These are phyloP conservation scores for Balamuthia mandrillaris DNA, from an alignment of 208 protist genomes.

Conservation along the genomic window DNA sequence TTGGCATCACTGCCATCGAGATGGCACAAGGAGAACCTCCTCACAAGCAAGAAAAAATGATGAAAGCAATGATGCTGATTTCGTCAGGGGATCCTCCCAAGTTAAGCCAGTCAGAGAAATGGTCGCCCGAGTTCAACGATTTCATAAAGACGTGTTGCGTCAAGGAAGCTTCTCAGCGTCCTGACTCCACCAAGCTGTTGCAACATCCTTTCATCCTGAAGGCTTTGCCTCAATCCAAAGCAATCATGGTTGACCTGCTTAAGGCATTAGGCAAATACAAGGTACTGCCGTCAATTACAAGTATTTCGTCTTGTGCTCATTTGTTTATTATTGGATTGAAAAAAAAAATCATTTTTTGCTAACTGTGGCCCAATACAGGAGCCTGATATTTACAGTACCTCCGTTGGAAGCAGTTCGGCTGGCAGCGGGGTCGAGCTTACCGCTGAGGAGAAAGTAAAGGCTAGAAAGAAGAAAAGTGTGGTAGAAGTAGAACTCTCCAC, in stretches of 20 bases:
- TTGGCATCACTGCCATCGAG: slow-evolving; percentile 52
- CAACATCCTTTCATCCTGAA: neutral
- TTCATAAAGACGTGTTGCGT: slow-evolving; percentile 53
- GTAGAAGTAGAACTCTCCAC: neutral
- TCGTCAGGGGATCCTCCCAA: slow-evolving; percentile 49
- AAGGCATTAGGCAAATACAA: too few species aligned
- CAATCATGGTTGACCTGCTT: too few species aligned
- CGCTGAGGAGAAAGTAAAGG: slow-evolving; percentile 13
- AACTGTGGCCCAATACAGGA: too few species aligned
- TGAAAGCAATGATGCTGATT: slow-evolving; percentile 44
- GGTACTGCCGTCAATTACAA: too few species aligned
- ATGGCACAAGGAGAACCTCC: slow-evolving; percentile 48
- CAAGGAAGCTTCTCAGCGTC: slow-evolving; percentile 55
- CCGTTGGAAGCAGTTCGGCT: too few species aligned
- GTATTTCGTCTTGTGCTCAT: too few species aligned
- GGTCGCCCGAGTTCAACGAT: slow-evolving; percentile 55
- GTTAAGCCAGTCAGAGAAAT: slow-evolving; percentile 47
- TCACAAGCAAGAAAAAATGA: slow-evolving; percentile 34
- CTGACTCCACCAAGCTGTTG: slow-evolving; percentile 1
- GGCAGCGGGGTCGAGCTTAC: too few species aligned
- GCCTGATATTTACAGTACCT: too few species aligned
- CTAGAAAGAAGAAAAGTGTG: neutral
- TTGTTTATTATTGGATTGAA: too few species aligned
- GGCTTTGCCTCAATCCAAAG: neutral
- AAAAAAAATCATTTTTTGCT: too few species aligned